A percentile compares a stretch with the other conserved stretches of the same genome.
phyloP scores from a whole-genome alignment of 169 alveolate genomes.

The Sarcocystis neurona region DNA sequence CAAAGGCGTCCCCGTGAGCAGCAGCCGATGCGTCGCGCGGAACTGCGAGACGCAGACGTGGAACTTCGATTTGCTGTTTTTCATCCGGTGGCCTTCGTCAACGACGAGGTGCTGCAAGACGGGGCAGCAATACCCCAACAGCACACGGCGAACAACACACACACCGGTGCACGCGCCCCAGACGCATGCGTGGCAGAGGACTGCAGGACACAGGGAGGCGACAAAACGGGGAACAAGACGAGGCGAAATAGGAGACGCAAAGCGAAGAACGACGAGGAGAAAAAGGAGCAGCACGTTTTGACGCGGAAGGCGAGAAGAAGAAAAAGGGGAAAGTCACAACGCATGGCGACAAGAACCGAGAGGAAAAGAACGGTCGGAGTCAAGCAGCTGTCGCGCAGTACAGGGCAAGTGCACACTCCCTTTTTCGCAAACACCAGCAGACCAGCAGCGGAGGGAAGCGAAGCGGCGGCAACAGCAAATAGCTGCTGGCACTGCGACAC shows the following conservation, averaged over 20 bases:
- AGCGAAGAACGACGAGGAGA: background rate
- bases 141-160: background rate
- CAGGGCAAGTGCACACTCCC: too few species aligned
- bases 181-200: background rate
- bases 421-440: too few species aligned
- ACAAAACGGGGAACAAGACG: too few species aligned
- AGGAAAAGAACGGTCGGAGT: too few species aligned
- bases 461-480: too few species aligned
- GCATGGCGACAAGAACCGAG: too few species aligned
- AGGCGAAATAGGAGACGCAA: background rate
- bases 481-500: too few species aligned
- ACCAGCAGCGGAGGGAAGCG: too few species aligned
- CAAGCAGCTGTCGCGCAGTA: too few species aligned
- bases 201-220: too few species aligned
- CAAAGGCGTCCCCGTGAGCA: slow-evolving; percentile 99
- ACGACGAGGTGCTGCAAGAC: slow-evolving; percentile 95
- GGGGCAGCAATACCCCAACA: slow-evolving; percentile 30
- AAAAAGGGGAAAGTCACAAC: too few species aligned
- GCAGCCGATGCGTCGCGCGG: slow-evolving; percentile 89
- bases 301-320: too few species aligned
- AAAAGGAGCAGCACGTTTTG: background rate
- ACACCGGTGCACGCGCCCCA: background rate
- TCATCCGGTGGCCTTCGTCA: slow-evolving; percentile 99
- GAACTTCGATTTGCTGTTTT: slow-evolving; percentile 94
- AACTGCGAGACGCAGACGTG: slow-evolving; percentile 84